Evolutionary conservation across 805 yeast genomes (phyloP), one percentile per base, ranked within the genome.

Genomic region (Ogataea salicorniae): DNA sequence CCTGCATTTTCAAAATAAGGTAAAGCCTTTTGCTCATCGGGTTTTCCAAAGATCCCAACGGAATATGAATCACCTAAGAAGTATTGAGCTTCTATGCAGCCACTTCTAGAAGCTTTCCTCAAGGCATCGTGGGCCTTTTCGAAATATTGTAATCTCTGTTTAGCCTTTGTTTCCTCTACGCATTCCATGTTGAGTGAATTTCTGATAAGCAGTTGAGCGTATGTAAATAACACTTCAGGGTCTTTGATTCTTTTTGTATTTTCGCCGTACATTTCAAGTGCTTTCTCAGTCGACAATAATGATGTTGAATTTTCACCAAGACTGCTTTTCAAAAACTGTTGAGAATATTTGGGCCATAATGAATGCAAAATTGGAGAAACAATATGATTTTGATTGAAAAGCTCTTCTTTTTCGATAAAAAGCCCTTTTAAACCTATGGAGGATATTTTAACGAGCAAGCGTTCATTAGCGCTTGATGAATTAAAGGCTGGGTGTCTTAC

Each of bases 31-130:
- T 77, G 80, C 56, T 84, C 76, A 44, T 91, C 96, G 11, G 83
- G 72, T 62, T 85, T 87, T 1, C 91, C 94, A 43, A 90, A 74
- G 0, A 87, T 88, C 3, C 96, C 95, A 2, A 92, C 82, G 13
- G 91, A 77, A 64, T 83, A 83, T 0, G 92, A 90, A 66, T 92
- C 98, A n/a, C 83, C 99, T 31, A 94, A 69, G 26, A 91, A 73
- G 61, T 92, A 94, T 64, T 94, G 98, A 0, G 98, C 95, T 45
- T 92, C 96, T 1, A 84, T 75, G 56, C 83, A 84, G 6, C 96
- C 95, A 52, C 84, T 83, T 48, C 86, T 90, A 17, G 90, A 72
- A 39, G 91, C 74, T 55, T 79, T 80, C 55, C 80, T 83, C 18
- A 57, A 43, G 1, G 47, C 39, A 31, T 56, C 56, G 36, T 77